phyloP scores from a whole-genome alignment of 2,329 filamentous ascomycete genomes.

The Ophiocordyceps camponoti-saundersi region DNA sequence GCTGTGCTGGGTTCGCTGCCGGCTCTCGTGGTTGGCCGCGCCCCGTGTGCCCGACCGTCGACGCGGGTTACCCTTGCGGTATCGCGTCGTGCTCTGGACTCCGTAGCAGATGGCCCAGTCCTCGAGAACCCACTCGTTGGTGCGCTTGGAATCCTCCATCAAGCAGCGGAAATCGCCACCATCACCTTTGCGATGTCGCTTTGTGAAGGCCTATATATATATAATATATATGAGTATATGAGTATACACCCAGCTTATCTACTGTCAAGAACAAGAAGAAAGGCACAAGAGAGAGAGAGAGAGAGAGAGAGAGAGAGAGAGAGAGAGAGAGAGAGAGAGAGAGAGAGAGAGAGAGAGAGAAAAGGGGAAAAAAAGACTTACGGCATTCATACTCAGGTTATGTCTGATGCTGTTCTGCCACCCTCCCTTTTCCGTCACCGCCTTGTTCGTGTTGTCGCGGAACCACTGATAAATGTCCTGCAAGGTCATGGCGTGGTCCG shows the following conservation, averaged over 20 bases:
- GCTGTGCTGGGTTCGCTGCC: conserved; percentile 9
- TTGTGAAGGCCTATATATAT: conserved; percentile 25
- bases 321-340: not conserved
- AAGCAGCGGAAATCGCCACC: conserved; percentile 1
- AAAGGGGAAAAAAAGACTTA: conserved; percentile 23
- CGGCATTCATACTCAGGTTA: conserved; percentile 89
- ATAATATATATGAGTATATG: too few species aligned
- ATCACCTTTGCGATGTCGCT: conserved; percentile 14
- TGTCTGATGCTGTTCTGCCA: conserved; percentile 96
- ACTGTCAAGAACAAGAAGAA: too few species aligned
- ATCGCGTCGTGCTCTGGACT: conserved; percentile 74
- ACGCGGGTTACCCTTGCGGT: conserved; percentile 35
- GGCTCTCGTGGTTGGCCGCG: conserved; percentile 4
- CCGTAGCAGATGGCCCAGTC: conserved; percentile 51
- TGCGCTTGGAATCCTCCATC: conserved; percentile 36
- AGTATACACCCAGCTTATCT: too few species aligned
- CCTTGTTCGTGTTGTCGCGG: conserved; percentile 61
- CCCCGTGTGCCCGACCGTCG: conserved; percentile 6
- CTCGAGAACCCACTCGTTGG: conserved; percentile 62
- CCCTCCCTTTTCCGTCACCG: conserved; percentile 57
- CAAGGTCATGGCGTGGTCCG: conserved; percentile 55
- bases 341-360: not conserved
- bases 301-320: not conserved
- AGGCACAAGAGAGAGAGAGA: not conserved
- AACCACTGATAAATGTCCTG: conserved; percentile 91